Percentiles rank a stretch among this genome's conserved stretches.
Evolutionary conservation across 352 stramenopile species (phyloP).

Genomic region (Phytophthora fragariae): DNA sequence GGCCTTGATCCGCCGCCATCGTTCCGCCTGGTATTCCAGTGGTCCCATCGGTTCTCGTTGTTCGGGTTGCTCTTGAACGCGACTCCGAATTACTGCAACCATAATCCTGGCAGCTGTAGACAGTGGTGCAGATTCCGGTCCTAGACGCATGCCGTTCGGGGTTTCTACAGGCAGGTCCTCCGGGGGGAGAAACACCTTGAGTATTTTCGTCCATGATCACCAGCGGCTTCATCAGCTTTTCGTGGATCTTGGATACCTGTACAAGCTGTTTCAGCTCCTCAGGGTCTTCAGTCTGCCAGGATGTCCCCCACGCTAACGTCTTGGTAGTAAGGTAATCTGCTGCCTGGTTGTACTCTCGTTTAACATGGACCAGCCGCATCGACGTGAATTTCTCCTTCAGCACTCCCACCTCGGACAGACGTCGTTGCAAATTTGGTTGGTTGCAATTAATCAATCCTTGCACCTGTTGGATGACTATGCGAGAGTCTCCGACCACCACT

Average conservation of each 20-base stretch:
- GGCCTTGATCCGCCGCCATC: slow-evolving; percentile 2
- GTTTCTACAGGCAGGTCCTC: not conserved
- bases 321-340: slow-evolving; percentile 9
- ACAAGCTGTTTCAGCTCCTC: slow-evolving; percentile 1
- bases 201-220: not conserved
- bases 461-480: not conserved
- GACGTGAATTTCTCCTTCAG: not conserved
- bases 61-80: not conserved
- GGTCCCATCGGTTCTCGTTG: not conserved
- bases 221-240: slow-evolving; percentile 5
- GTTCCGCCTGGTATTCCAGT: not conserved
- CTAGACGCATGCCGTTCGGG: not conserved
- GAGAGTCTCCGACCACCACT: not conserved
- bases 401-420: no score
- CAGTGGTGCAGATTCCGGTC: not conserved
- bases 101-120: not conserved
- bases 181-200: not conserved
- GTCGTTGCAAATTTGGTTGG: no score
- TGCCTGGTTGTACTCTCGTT: slow-evolving; percentile 11
- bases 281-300: not conserved
- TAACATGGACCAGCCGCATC: slow-evolving; percentile 8
- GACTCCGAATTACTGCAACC: not conserved
- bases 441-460: no score
- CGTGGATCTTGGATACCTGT: not conserved
- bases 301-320: not conserved